Base-by-base conservation (phyloP, 176 grass and related monocot species). In the Canna indica region DNA sequence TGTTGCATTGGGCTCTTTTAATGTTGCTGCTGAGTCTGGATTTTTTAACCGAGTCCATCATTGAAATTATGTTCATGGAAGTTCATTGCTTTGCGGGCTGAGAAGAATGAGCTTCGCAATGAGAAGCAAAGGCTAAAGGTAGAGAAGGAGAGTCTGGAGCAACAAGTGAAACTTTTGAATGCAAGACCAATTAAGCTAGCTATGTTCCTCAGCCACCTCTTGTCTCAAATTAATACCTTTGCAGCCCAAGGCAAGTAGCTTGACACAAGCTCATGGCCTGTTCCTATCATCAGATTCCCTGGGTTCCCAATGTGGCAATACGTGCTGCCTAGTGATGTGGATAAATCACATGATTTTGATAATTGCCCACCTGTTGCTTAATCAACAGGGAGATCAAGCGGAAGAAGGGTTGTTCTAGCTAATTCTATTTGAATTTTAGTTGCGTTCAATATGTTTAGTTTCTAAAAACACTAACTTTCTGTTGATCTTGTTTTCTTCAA, bases 221-320 rank as follows among this genome's bases (percentile, higher is more conserved):
- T 39, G 80, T 91, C 58, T 74, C 82, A 5, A 76, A 82, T 8
- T 69, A n/a, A n/a, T n/a, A n/a, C 85, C 20, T 91, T 88, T 74
- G 58, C 76, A 73, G 66, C 89, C 6, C 89, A 81, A 14, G 77
- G 7, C 89, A 78, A 66, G 64, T 56, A 35, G 32, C 59, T 0
- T 85, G 82, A 14, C 85, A 91, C 73, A 91, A 91, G 75, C 34
- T 91, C 66, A 84, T 85, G 85, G n/a, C n/a, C n/a, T n/a, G 80
- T 91, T 77, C 89, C 85, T 20, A 59, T 91, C 63, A 73, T 91
- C 20, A 15, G 85, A 26, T 91, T 85, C 77, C 89, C 85, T 0
- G 80, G 74, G 15, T 91, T 80, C 35, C 82, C 89, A 0, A 88
- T 91, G 89, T 91, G 85, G 85, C 89, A 91, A 80, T 83, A 85